Conservation (phyloP, 1,139 yeast genomes). For the Cylindricascospora bacillispora region DNA sequence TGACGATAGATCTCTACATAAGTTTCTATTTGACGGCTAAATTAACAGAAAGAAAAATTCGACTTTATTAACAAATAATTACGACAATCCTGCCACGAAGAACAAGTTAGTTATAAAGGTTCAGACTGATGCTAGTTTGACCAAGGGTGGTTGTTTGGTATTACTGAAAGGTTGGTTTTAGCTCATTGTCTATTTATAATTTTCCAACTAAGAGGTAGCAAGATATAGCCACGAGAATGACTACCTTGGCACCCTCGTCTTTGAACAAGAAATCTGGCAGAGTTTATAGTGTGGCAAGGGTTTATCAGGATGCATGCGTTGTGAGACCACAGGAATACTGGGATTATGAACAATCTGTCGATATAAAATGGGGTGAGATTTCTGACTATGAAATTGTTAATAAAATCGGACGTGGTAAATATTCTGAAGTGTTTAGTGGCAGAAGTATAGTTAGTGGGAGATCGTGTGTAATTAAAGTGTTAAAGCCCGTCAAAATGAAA, state of each 20-base stretch:
- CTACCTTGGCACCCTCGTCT: conserved; percentile 26
- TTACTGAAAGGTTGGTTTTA: no score
- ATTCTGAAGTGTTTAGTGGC: conserved; percentile 69
- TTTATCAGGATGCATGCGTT: conserved; percentile 54
- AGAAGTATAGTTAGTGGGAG: conserved; percentile 30
- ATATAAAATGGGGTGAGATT: conserved; percentile 60
- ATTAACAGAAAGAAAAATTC: no score
- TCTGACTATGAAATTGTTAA: conserved; percentile 55
- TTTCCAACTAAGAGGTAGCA: no score
- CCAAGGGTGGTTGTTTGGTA: no score
- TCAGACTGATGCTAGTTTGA: no score
- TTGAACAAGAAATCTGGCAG: conserved; percentile 28
- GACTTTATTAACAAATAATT: no score
- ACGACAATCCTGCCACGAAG: no score
- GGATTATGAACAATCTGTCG: conserved; percentile 59
- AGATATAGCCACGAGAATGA: conserved; percentile 5
- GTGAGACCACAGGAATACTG: conserved; percentile 58
- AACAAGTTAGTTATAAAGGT: no score
- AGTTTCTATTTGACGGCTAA: no score
- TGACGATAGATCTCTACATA: no score
- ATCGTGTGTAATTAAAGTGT: conserved; percentile 58
- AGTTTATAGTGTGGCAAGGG: conserved; percentile 37
- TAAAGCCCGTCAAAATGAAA: conserved; percentile 71
- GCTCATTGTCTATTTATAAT: no score
- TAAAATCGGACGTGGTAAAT: conserved; percentile 70